phyloP scores from a whole-genome alignment of 75 land plant genomes.

The Pinus taeda region DNA sequence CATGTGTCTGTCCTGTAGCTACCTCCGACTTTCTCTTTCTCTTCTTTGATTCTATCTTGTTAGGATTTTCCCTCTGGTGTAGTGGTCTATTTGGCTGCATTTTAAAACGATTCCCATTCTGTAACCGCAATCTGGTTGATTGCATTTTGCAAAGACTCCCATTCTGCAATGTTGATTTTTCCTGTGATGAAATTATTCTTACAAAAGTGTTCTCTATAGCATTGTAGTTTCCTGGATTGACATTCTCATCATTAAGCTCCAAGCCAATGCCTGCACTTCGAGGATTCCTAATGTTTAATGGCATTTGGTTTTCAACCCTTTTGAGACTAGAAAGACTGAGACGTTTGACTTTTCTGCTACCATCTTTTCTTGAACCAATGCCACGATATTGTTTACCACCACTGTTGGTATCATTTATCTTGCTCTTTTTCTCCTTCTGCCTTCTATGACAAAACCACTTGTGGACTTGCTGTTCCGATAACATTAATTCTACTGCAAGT shows the following conservation, averaged over 20 bases:
- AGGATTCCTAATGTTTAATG: not conserved
- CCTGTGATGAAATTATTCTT: conserved; percentile 1
- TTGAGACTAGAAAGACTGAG: not conserved
- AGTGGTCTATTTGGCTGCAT: not conserved
- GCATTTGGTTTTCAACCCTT: not conserved
- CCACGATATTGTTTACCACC: not conserved
- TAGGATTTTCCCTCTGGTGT: not conserved
- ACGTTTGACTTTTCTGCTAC: not conserved
- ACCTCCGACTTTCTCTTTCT: not conserved
- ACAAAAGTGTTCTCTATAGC: conserved; percentile 4
- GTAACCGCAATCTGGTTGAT: not conserved
- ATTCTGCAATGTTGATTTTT: not conserved
- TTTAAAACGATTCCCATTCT: not conserved
- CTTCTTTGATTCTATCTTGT: conserved; percentile 6
- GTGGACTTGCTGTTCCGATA: conserved; percentile 26
- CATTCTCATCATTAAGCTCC: too few relatives aligned
- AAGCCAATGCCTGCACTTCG: not conserved
- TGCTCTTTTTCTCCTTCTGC: conserved; percentile 21
- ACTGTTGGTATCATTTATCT: conserved; percentile 4
- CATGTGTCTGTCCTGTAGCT: not conserved
- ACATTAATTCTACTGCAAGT: conserved; percentile 11
- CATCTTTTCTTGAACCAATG: not conserved
- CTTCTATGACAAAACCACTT: conserved; percentile 33
- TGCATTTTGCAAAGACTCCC: not conserved
- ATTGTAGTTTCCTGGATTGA: not conserved